These are phyloP conservation scores for Saprolegnia diclina DNA, from an alignment of 352 stramenopile species.

Conservation along the genomic window DNA sequence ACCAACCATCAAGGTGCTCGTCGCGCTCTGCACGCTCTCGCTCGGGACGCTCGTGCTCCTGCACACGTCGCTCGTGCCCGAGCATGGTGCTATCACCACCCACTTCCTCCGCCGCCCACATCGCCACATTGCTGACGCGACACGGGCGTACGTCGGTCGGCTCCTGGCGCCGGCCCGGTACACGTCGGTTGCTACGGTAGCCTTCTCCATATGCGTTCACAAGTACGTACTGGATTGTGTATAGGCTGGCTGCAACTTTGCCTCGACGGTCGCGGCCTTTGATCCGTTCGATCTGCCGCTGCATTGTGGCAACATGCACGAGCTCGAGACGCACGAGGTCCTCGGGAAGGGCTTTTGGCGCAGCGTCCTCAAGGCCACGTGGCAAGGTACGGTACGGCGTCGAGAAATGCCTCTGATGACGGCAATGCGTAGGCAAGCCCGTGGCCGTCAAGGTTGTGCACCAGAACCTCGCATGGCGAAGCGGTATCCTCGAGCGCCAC, in stretches of 20 bases:
- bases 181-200: too few species aligned
- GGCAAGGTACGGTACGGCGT: conserved; percentile 42
- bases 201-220: too few species aligned
- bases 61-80: not conserved
- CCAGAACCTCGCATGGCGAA: conserved; percentile 42
- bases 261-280: conserved; percentile 45
- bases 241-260: conserved; percentile 64
- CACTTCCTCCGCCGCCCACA: not conserved
- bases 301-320: conserved; percentile 59
- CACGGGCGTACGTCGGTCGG: too few species aligned
- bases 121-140: too few species aligned
- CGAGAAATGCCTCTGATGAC: not conserved
- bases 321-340: conserved; percentile 45
- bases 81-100: not conserved
- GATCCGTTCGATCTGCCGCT: conserved; percentile 54
- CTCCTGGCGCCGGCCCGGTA: too few species aligned
- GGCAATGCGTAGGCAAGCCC: conserved; percentile 36
- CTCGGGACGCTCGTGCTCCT: not conserved
- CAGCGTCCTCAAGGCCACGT: conserved; percentile 59
- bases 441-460: conserved; percentile 71
- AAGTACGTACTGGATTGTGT: too few species aligned
- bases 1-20: not conserved
- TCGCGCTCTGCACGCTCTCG: not conserved
- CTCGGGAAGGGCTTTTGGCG: conserved; percentile 67
- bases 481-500: conserved; percentile 61